Percentiles rank a stretch among this genome's conserved stretches.
These are phyloP conservation scores for Lasiosphaeriaceae sp. DNA, from an alignment of 495 filamentous ascomycete genomes.

Conservation along the genomic window DNA sequence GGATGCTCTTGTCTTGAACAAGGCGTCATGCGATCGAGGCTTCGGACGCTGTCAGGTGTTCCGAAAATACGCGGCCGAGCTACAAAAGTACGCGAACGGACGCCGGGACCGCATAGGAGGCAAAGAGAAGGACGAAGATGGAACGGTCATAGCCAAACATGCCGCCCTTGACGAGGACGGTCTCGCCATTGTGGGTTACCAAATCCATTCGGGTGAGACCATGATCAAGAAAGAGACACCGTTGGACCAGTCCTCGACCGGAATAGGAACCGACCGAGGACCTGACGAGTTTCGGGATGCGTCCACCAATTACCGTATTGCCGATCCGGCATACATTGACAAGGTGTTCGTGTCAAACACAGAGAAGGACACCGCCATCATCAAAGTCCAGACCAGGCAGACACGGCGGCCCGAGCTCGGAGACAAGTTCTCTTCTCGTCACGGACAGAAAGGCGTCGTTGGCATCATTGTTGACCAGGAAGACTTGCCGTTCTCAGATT, in stretches of 20 bases:
- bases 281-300: constrained; percentile 60
- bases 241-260: constrained; percentile 61
- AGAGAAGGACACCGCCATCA: constrained; percentile 71
- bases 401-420: constrained; percentile 91
- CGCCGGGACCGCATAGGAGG: constrained; percentile 67
- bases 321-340: constrained; percentile 84
- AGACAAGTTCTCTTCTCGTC: constrained; percentile 97
- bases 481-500: constrained; percentile 94
- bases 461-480: constrained; percentile 94
- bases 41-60: constrained; percentile 97
- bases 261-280: constrained; percentile 60
- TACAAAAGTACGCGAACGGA: constrained; percentile 79
- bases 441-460: constrained; percentile 98
- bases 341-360: constrained; percentile 87
- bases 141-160: constrained; percentile 63
- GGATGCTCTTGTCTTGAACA: constrained; percentile 95
- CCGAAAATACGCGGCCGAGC: constrained; percentile 73
- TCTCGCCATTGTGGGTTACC: constrained; percentile 74
- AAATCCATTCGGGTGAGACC: constrained; percentile 68
- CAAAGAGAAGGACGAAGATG: constrained; percentile 52
- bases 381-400: constrained; percentile 91
- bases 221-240: constrained; percentile 87
- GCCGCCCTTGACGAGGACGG: constrained; percentile 73
- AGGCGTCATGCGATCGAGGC: constrained; percentile 86
- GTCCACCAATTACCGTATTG: constrained; percentile 75